A percentile compares a stretch with the other conserved stretches of the same genome.
phyloP scores from a whole-genome alignment of 306 rosid species.

The apple (Malus domestica) region DNA sequence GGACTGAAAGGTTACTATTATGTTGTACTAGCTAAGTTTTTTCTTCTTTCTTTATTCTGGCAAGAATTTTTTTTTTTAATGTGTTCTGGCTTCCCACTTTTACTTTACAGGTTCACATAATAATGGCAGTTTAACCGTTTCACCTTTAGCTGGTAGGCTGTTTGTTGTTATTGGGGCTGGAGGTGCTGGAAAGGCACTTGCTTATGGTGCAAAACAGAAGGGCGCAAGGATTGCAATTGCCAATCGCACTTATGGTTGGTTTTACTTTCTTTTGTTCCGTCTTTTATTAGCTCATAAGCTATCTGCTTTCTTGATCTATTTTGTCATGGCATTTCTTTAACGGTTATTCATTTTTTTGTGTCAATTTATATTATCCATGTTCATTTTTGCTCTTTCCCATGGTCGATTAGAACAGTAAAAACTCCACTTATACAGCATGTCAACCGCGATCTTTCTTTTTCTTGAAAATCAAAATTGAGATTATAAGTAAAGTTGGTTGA shows the following conservation, averaged over 20 bases:
- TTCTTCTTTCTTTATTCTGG: slow-evolving; percentile 1
- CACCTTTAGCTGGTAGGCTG: slow-evolving; percentile 80
- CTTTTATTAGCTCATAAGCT: background rate
- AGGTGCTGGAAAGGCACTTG: slow-evolving; percentile 93
- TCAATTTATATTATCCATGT: background rate
- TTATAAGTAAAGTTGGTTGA: background rate
- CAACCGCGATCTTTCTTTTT: background rate
- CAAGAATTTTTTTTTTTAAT: background rate
- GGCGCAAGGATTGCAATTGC: slow-evolving; percentile 91
- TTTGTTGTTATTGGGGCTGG: slow-evolving; percentile 96
- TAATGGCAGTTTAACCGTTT: slow-evolving; percentile 28
- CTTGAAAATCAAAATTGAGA: background rate
- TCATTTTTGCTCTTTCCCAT: background rate
- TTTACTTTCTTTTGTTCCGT: background rate
- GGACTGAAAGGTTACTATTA: slow-evolving; percentile 59
- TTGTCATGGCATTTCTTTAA: background rate
- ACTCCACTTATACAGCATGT: background rate
- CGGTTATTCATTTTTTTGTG: background rate
- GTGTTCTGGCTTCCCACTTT: slow-evolving; percentile 3
- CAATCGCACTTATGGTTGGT: slow-evolving; percentile 80
- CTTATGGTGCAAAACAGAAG: slow-evolving; percentile 90
- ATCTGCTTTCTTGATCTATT: slow-evolving; percentile 1
- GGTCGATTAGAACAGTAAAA: background rate
- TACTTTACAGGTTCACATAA: slow-evolving; percentile 34
- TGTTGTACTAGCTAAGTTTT: slow-evolving; percentile 8